Evolutionary conservation across 2,329 filamentous ascomycete genomes (phyloP).

Genomic region (Diplodia sapinea): DNA sequence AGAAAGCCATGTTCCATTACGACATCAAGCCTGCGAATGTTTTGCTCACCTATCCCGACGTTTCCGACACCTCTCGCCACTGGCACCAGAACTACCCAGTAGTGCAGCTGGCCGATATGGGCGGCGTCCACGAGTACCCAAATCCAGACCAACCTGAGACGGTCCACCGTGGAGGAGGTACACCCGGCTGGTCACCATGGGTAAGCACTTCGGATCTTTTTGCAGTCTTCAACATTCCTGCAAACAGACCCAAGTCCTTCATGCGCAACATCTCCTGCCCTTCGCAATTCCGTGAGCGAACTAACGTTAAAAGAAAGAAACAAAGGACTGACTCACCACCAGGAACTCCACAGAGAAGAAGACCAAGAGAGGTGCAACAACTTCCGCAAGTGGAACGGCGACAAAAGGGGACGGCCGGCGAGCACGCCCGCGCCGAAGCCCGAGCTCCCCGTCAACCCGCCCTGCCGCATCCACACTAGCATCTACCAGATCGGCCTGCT

Average conservation of each 20-base stretch:
- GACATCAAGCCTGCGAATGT: conserved; percentile 24
- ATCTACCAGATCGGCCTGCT: conserved; percentile 8
- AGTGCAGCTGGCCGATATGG: neutral
- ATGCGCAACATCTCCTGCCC: too few species aligned
- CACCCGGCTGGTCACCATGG: neutral
- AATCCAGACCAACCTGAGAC: neutral
- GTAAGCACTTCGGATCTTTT: neutral
- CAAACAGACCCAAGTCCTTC: too few species aligned
- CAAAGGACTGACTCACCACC: too few species aligned
- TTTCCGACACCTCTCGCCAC: neutral
- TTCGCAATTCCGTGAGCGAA: too few species aligned
- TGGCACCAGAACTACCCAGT: conserved; percentile 16
- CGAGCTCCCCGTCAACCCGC: neutral
- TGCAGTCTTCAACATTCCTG: too few species aligned
- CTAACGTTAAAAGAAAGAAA: too few species aligned
- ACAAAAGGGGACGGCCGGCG: too few species aligned
- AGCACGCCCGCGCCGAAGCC: too few species aligned
- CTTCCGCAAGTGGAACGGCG: neutral
- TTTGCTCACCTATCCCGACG: neutral
- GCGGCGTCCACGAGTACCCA: neutral
- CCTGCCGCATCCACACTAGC: neutral
- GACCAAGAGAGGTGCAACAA: neutral
- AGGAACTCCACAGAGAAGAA: neutral
- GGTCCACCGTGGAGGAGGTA: neutral
- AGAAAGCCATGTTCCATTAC: conserved; percentile 10